These are phyloP conservation scores for Podospora fimiseda DNA, from an alignment of 495 filamentous ascomycete genomes.

Conservation along the genomic window DNA sequence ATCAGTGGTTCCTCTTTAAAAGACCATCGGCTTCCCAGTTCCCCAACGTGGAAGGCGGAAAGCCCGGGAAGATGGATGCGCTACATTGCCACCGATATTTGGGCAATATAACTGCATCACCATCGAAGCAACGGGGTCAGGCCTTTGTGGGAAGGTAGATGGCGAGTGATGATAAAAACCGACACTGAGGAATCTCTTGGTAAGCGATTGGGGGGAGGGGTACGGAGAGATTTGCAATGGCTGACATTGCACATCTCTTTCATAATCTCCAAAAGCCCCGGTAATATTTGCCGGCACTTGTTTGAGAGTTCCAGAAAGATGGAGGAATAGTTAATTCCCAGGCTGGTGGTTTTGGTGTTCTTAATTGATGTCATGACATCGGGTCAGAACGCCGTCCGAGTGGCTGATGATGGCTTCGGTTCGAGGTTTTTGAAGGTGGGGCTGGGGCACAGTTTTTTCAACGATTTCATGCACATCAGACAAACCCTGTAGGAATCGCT, in stretches of 20 bases:
- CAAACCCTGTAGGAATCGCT: conserved; percentile 9
- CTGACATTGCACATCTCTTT: not conserved
- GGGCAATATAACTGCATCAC: conserved; percentile 18
- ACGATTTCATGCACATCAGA: conserved; percentile 9
- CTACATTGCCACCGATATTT: conserved; percentile 18
- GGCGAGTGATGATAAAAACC: not conserved
- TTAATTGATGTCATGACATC: no score
- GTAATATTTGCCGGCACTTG: no score
- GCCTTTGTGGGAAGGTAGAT: not conserved
- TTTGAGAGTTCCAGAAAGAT: not conserved
- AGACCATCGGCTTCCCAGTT: conserved; percentile 7
- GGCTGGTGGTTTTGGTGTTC: not conserved
- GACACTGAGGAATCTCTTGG: not conserved
- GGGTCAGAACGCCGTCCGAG: no score
- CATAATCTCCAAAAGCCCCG: no score
- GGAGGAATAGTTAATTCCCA: not conserved
- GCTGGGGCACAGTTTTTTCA: conserved; percentile 10
- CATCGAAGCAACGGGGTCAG: not conserved
- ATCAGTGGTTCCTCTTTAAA: conserved; percentile 18
- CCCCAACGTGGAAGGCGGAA: conserved; percentile 6
- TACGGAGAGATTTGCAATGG: not conserved
- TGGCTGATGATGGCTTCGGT: conserved; percentile 4
- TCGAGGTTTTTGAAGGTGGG: conserved; percentile 9
- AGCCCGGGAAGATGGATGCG: conserved; percentile 5
- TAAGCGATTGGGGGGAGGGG: not conserved